phyloP scores from a whole-genome alignment of 2,329 filamentous ascomycete genomes.

The Aschersonia sp. region DNA sequence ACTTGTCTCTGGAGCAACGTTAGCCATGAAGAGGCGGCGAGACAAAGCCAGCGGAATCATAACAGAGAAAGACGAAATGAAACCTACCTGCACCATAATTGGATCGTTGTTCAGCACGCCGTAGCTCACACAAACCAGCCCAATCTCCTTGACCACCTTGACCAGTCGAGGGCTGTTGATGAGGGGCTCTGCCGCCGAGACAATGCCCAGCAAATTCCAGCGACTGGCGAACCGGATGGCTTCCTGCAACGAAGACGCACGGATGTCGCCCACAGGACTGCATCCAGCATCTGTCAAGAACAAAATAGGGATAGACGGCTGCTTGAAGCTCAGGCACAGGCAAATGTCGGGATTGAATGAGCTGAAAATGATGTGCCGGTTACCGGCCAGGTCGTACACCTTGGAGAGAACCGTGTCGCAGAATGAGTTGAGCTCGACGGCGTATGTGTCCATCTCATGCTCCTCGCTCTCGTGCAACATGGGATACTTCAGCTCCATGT shows the following conservation, averaged over 20 bases:
- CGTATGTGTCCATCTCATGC: constrained; percentile 93
- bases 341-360: constrained; percentile 97
- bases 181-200: constrained; percentile 75
- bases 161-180: constrained; percentile 82
- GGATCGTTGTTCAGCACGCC: constrained; percentile 83
- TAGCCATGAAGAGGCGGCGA: neutral
- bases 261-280: constrained; percentile 69
- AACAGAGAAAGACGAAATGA: no score
- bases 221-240: constrained; percentile 86
- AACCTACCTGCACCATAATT: constrained; percentile 60
- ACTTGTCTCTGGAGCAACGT: constrained; percentile 54
- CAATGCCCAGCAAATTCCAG: constrained; percentile 90
- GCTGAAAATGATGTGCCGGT: constrained; percentile 90
- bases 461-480: constrained; percentile 94
- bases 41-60: neutral
- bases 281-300: constrained; percentile 86
- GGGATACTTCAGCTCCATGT: constrained; percentile 98
- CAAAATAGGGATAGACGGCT: constrained; percentile 87
- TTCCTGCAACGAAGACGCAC: constrained; percentile 84
- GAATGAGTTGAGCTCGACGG: constrained; percentile 90
- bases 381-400: constrained; percentile 72
- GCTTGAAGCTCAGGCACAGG: constrained; percentile 86
- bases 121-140: constrained; percentile 89
- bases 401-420: constrained; percentile 83
- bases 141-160: constrained; percentile 84